Conservation (phyloP, 495 filamentous ascomycete genomes). For the Pseudoneurospora amorphoporcata region DNA sequence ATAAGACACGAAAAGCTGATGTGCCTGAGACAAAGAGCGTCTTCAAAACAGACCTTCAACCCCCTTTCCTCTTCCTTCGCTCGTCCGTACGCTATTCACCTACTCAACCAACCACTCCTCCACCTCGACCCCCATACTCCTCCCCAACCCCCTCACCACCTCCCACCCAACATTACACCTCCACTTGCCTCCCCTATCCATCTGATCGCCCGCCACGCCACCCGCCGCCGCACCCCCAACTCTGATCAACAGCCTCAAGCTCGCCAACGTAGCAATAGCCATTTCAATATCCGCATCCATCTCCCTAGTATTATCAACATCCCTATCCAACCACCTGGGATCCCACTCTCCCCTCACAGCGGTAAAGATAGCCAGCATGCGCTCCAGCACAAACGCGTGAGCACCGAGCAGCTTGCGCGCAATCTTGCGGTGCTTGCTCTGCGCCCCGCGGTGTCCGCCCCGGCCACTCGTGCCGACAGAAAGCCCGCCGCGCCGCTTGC, state of each 20-base stretch:
- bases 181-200: slow-evolving; percentile 62
- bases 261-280: slow-evolving; percentile 71
- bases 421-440: slow-evolving; percentile 58
- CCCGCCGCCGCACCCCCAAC: slow-evolving; percentile 30
- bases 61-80: too few species aligned
- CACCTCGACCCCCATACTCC: slow-evolving; percentile 61
- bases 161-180: slow-evolving; percentile 70
- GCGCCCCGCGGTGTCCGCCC: slow-evolving; percentile 28
- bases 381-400: slow-evolving; percentile 76
- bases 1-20: not conserved
- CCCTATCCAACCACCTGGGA: slow-evolving; percentile 9
- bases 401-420: slow-evolving; percentile 59
- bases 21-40: not conserved
- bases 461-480: slow-evolving; percentile 9
- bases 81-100: not conserved
- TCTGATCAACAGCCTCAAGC: slow-evolving; percentile 61
- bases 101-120: slow-evolving; percentile 60
- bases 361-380: slow-evolving; percentile 78
- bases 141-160: slow-evolving; percentile 49
- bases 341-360: slow-evolving; percentile 64
- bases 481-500: slow-evolving; percentile 24
- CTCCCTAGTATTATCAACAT: slow-evolving; percentile 17
- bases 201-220: slow-evolving; percentile 32
- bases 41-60: not conserved
- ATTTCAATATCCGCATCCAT: slow-evolving; percentile 54